phyloP scores from a whole-genome alignment of 2,329 filamentous ascomycete species.

The Stachybotrys chlorohalonatus region DNA sequence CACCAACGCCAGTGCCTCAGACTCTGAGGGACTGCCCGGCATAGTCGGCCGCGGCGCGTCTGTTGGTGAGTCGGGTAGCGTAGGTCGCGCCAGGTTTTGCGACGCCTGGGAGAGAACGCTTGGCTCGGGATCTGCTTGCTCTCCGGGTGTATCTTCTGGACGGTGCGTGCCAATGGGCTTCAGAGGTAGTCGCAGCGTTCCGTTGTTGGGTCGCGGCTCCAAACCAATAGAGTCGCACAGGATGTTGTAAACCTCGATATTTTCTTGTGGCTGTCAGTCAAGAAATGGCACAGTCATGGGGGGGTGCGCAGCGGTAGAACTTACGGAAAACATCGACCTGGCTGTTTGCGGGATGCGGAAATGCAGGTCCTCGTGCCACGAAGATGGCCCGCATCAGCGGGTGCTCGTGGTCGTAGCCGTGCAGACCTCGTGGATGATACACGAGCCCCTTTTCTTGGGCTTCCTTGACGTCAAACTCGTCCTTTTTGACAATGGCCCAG shows the following conservation, averaged over 20 bases:
- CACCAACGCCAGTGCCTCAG: neutral
- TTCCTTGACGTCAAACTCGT: slow-evolving; percentile 65
- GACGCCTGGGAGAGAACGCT: slow-evolving; percentile 7
- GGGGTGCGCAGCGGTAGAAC: slow-evolving; percentile 23
- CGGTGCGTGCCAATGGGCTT: slow-evolving; percentile 54
- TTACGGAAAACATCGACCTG: slow-evolving; percentile 73
- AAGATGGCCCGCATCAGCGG: slow-evolving; percentile 96
- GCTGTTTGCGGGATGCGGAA: slow-evolving; percentile 77
- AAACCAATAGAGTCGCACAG: slow-evolving; percentile 81
- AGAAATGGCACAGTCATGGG: slow-evolving; percentile 14
- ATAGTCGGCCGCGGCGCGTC: slow-evolving; percentile 2
- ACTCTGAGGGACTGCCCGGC: slow-evolving; percentile 3
- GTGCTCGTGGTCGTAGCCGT: slow-evolving; percentile 92
- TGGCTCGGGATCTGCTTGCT: slow-evolving; percentile 43
- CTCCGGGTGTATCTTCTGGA: slow-evolving; percentile 34
- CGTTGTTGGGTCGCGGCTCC: slow-evolving; percentile 70
- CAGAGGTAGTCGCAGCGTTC: slow-evolving; percentile 68
- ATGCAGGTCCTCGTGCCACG: slow-evolving; percentile 82
- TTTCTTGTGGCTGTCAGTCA: slow-evolving; percentile 48
- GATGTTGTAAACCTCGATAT: slow-evolving; percentile 91
- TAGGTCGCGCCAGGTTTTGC: slow-evolving; percentile 2
- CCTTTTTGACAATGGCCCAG: slow-evolving; percentile 79
- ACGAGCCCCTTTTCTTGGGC: slow-evolving; percentile 53
- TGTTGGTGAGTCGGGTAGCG: neutral
- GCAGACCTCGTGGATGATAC: slow-evolving; percentile 77